Conservation (phyloP, 331 rosid species). For the Cucumis variabilis region DNA sequence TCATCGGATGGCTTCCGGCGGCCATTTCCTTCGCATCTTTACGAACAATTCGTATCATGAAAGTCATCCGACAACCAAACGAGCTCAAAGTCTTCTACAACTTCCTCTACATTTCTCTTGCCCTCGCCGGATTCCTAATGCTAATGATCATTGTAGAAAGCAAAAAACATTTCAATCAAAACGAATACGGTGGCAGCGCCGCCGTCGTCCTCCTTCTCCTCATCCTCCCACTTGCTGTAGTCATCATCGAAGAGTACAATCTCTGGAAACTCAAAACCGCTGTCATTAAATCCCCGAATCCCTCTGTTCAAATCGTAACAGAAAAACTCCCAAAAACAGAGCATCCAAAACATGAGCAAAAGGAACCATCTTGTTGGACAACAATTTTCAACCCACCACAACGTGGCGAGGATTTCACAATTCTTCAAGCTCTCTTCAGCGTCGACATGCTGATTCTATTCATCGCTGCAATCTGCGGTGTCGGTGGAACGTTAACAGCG, state of each 20-base stretch:
- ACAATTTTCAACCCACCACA: slow-evolving; percentile 43
- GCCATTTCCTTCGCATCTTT: slow-evolving; percentile 45
- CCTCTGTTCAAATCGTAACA: slow-evolving; percentile 23
- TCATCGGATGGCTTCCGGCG: slow-evolving; percentile 54
- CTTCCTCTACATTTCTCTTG: slow-evolving; percentile 55
- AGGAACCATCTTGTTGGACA: slow-evolving; percentile 42
- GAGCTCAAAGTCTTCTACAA: slow-evolving; percentile 53
- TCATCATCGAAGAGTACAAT: slow-evolving; percentile 45
- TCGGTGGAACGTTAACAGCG: slow-evolving; percentile 54
- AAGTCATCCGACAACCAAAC: slow-evolving; percentile 41
- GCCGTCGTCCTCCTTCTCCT: slow-evolving; percentile 46
- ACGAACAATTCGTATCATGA: slow-evolving; percentile 47
- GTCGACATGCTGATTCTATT: slow-evolving; percentile 50
- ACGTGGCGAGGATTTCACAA: slow-evolving; percentile 58
- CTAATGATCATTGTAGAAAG: slow-evolving; percentile 45
- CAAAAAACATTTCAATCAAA: not conserved
- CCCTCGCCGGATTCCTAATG: slow-evolving; percentile 61
- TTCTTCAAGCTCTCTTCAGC: slow-evolving; percentile 61
- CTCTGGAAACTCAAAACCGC: slow-evolving; percentile 30
- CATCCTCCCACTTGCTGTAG: slow-evolving; percentile 46
- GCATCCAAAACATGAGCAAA: not conserved
- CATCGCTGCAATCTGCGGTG: slow-evolving; percentile 45
- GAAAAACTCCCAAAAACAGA: slow-evolving; percentile 19
- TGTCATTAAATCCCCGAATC: not conserved
- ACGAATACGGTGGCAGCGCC: slow-evolving; percentile 44